Percentiles rank a stretch among this genome's conserved stretches.
These are phyloP conservation scores for Endothia cerciana DNA, from an alignment of 2,329 filamentous ascomycete genomes.

Conservation along the genomic window DNA sequence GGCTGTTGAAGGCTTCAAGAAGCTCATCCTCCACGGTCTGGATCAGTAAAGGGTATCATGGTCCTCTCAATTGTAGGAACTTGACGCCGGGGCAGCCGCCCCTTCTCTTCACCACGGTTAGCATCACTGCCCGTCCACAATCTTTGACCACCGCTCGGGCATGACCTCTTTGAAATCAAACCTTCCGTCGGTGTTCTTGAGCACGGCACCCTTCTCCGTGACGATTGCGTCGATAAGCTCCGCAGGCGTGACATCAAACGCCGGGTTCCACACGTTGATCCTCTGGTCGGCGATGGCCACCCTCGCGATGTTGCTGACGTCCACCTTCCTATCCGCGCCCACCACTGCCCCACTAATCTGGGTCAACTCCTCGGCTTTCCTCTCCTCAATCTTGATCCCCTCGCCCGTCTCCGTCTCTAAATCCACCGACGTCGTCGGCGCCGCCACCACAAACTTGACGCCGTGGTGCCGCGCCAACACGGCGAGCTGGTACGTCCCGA, in stretches of 20 bases:
- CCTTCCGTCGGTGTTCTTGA: constrained; percentile 70
- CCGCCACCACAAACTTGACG: constrained; percentile 92
- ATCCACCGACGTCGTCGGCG: constrained; percentile 93
- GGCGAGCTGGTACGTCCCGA: constrained; percentile 90
- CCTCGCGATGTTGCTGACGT: constrained; percentile 65
- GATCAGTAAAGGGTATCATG: constrained; percentile 27
- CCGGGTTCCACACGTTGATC: constrained; percentile 93
- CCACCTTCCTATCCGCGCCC: constrained; percentile 63
- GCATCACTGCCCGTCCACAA: constrained; percentile 34
- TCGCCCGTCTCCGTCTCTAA: constrained; percentile 75
- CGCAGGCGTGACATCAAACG: constrained; percentile 92
- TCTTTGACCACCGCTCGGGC: constrained; percentile 57
- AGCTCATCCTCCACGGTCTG: constrained; percentile 62
- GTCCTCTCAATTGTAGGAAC: neutral
- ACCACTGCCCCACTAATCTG: constrained; percentile 79
- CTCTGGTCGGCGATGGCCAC: constrained; percentile 79
- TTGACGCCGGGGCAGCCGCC: neutral
- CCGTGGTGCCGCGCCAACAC: constrained; percentile 89
- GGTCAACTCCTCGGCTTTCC: constrained; percentile 79
- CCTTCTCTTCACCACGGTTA: neutral
- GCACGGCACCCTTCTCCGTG: constrained; percentile 86
- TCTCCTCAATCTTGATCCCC: constrained; percentile 89
- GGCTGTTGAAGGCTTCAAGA: constrained; percentile 80
- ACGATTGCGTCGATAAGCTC: constrained; percentile 91
- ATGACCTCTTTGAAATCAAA: constrained; percentile 68